phyloP scores from a whole-genome alignment of 768 basidiomycete species.

The Lyophyllum decastes region DNA sequence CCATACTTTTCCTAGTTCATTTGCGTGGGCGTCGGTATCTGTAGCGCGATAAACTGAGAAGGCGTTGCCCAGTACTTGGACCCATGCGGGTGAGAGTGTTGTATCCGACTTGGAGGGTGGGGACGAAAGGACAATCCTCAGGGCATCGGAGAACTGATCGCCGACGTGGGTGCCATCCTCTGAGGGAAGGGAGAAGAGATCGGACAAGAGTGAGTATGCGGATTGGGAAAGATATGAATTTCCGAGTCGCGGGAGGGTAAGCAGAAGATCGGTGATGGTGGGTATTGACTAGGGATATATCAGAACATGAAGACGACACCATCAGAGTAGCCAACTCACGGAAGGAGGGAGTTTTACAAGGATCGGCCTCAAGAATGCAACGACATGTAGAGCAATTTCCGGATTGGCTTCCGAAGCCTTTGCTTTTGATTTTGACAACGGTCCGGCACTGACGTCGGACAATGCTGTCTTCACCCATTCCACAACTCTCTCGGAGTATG shows the following conservation, averaged over 20 bases:
- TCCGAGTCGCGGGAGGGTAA: slow-evolving; percentile 82
- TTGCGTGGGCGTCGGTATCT: slow-evolving; percentile 49
- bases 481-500: slow-evolving; percentile 80
- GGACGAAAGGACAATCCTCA: slow-evolving; percentile 68
- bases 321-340: slow-evolving; percentile 48
- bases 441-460: slow-evolving; percentile 61
- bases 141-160: slow-evolving; percentile 59
- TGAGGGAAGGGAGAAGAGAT: slow-evolving; percentile 62
- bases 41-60: slow-evolving; percentile 63
- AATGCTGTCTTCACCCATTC: slow-evolving; percentile 77
- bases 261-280: slow-evolving; percentile 65
- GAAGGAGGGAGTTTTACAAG: slow-evolving; percentile 62
- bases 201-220: slow-evolving; percentile 83
- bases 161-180: slow-evolving; percentile 51
- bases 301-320: background rate
- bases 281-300: slow-evolving; percentile 62
- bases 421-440: slow-evolving; percentile 60
- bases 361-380: slow-evolving; percentile 70
- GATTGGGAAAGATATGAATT: slow-evolving; percentile 90
- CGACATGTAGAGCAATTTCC: slow-evolving; percentile 78
- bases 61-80: slow-evolving; percentile 70
- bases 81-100: slow-evolving; percentile 75
- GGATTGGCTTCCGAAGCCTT: slow-evolving; percentile 57
- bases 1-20: slow-evolving; percentile 69
- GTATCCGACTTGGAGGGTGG: slow-evolving; percentile 71